Base-by-base conservation (phyloP, 371 early-diverging fungal species). In the Syncephalastrum contaminatum region DNA sequence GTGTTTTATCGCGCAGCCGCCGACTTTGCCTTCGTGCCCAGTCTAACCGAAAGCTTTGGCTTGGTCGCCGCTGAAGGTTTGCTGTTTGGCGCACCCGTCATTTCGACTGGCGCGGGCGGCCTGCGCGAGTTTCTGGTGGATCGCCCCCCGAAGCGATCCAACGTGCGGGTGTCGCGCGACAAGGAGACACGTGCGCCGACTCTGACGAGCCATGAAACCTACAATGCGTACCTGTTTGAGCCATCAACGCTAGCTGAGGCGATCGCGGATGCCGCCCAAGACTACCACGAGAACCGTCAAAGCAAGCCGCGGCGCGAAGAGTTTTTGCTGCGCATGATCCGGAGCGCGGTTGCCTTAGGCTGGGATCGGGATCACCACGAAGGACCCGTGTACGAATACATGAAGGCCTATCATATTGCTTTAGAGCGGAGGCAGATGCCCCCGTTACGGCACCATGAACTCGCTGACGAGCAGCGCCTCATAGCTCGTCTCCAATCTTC, bases 21-120 rank as follows among this genome's bases (percentile, higher is more conserved):
- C n/a, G 87, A 87, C 65, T 78, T 84, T 54, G 60, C 76, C 0
- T 68, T 84, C 56, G 79, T 82, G 3, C 85, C 87, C 1, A 77
- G 79, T 12, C 47, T 73, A 36, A 74, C 78, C 0, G 77, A 77
- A 48, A 77, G 74, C 43, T 73, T 77, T 59, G 83, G 82, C 0
- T 56, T 80, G 2, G 74, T 79, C 5, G 78, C 83, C 12, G 82
- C 75, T 0, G 83, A 85, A 50, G 87, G 84, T 3, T 62, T 87
- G 44, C 51, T 85, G 19, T 87, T 84, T 66, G 87, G 87, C 30
- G 64, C 83, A 1, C 69, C 81, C 15, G 74, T 82, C 4, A 80
- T 87, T 27, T 80, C 84, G 1, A 76, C 79, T 1, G 80, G 83
- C 27, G 77, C 73, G 13, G 84, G 84, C 16, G 80, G 74, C 13